Evolutionary conservation across 2,329 filamentous ascomycete genomes (phyloP), one percentile per base, ranked within the genome.

Genomic region (Davidsoniella virescens): DNA sequence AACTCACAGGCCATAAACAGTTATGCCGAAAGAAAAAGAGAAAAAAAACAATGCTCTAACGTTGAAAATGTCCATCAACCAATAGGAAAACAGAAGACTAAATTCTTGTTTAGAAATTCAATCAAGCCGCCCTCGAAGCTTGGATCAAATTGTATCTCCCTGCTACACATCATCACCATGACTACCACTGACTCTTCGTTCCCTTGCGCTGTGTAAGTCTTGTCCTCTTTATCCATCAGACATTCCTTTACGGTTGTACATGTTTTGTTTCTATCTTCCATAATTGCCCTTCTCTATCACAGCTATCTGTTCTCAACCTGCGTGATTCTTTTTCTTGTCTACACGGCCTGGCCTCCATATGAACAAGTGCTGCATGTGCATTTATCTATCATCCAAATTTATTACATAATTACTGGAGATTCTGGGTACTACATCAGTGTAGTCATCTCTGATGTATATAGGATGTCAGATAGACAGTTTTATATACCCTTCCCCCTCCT

Each of bases 151-250:
- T 38, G 16, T 18, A 47, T 47, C 38, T 39, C 51, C 41, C 25
- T 51, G 44, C 36, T 29, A 55, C 57, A 46, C 36, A 47, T 52
- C 17, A 33, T 48, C 56, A 60, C 56, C 61, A 71, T 70, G 66
- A 61, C 65, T 54, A 60, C 60, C 57, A 57, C 62, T 52, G 70
- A 73, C 56, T 56, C 67, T 44, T 67, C 70, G 14, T 82, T 81
- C 58, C 78, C 79, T 47, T 82, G 77, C 63, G 71, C 73, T 29
- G 62, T 84, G 80, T 81, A 68, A 60, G 76, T 66, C 16, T 25
- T 25, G 39, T 41, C n/a, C 48, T 55, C 54, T 50, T 56, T 52
- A 54, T 56, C 55, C 52, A 54, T 54, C 49, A 36, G 12, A 29
- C 18, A 38, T 29, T 44, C 33, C 41, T 29, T 2, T 12, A 3